Base-by-base conservation (phyloP, 345 rosid genomes). In the Populus tremula region DNA sequence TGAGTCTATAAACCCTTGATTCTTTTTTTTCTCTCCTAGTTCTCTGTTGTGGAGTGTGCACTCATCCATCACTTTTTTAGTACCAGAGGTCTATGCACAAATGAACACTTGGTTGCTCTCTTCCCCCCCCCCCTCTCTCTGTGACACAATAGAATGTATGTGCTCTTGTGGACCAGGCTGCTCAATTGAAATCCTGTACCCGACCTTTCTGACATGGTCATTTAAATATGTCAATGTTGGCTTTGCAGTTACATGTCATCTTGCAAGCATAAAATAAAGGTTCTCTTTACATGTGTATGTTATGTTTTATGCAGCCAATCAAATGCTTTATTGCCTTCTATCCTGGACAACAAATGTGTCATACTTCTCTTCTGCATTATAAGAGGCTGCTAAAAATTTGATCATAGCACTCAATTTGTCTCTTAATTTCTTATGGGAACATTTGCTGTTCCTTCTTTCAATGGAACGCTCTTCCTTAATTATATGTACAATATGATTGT, bases 1-100 rank as follows among this genome's bases (percentile, higher is more conserved):
- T 96, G 72, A 91, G 98, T 89, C 3, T 79, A 47, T n/a, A 49
- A 39, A n/a, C 36, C 10, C 6, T 64, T 73, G 5, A 43, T 72
- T 20, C 54, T 72, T 3, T 67, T 21, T 20, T 50, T 54, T 38
- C 18, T n/a, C 31, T 69, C 23, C 16, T 76, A 45, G 27, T 27
- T 59, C 61, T 50, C 21, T 27, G 4, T 5, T 4, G 68, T 56
- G 29, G 38, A 5, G 23, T 29, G 38, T 39, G 45, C 35, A 20
- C 16, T 23, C 31, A 9, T 6, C 25, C 50, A 73, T 17, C 10
- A 29, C 61, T 16, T 49, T 33, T 36, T 27, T 25, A 23, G 54
- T 35, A 50, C n/a, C n/a, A 20, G 23, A 20, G n/a, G n/a, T 53
- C n/a, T 20, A 18, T 71, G 33, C 59, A 17, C 5, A 31, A 35